Percentiles rank a stretch among this genome's conserved stretches.
Conservation (phyloP, 1,284 basidiomycete species). For the Apiotrichum sp. region DNA sequence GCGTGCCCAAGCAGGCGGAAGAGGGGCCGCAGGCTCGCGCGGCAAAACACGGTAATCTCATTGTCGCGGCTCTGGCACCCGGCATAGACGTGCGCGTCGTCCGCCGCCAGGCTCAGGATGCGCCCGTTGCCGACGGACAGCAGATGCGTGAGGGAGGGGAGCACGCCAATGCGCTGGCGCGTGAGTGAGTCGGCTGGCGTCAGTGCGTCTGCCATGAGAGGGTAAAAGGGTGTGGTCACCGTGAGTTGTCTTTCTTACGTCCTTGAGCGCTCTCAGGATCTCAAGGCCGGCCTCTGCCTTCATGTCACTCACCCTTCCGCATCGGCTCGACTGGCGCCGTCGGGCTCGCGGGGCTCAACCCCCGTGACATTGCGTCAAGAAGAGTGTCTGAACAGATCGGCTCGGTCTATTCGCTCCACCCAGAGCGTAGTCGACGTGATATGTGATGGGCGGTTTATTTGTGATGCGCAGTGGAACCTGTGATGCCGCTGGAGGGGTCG, state of each 20-base stretch:
- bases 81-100: slow-evolving; percentile 68
- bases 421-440: too few species aligned
- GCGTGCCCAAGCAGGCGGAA: slow-evolving; percentile 76
- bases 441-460: too few species aligned
- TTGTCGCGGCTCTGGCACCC: slow-evolving; percentile 74
- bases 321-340: slow-evolving; percentile 1
- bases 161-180: slow-evolving; percentile 38
- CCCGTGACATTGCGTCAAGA: too few species aligned
- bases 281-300: too few species aligned
- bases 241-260: too few species aligned
- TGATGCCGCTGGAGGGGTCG: too few species aligned
- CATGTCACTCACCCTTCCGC: slow-evolving; percentile 2
- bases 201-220: too few species aligned
- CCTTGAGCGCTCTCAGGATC: too few species aligned
- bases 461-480: too few species aligned
- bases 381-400: too few species aligned
- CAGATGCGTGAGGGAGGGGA: slow-evolving; percentile 43
- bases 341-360: neutral
- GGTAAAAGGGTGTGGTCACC: too few species aligned
- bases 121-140: slow-evolving; percentile 40
- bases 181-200: slow-evolving; percentile 37
- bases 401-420: too few species aligned
- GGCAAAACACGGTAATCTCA: slow-evolving; percentile 67
- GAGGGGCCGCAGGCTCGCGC: slow-evolving; percentile 61
- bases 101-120: slow-evolving; percentile 68